Evolutionary conservation across 78 protist genomes (phyloP).

Genomic region (Monocercomonoides exilis): DNA sequence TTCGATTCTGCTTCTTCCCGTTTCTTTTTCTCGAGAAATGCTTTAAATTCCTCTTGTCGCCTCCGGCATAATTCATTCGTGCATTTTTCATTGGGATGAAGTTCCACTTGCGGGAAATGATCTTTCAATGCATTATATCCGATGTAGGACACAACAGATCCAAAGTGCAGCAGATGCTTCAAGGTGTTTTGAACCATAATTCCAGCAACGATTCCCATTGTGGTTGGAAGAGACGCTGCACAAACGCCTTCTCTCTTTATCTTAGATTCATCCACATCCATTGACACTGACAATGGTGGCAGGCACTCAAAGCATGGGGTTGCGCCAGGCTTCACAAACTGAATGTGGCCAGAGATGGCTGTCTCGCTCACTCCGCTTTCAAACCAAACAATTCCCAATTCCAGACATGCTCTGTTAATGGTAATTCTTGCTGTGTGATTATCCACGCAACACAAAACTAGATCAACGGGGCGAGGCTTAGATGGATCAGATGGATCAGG

Average conservation of each 20-base stretch:
- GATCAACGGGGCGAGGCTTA: slow-evolving; percentile 42
- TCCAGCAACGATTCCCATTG: slow-evolving; percentile 91
- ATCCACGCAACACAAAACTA: slow-evolving; percentile 90
- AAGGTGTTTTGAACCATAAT: slow-evolving; percentile 79
- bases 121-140: slow-evolving; percentile 70
- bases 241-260: slow-evolving; percentile 74
- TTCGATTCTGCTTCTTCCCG: too few relatives aligned
- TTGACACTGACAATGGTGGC: slow-evolving; percentile 89
- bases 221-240: slow-evolving; percentile 94
- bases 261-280: slow-evolving; percentile 63
- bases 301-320: slow-evolving; percentile 48
- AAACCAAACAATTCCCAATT: slow-evolving; percentile 67
- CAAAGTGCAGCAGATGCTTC: slow-evolving; percentile 74
- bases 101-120: slow-evolving; percentile 66
- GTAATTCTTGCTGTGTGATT: slow-evolving; percentile 80
- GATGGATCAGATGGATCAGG: not conserved
- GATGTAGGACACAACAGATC: slow-evolving; percentile 62
- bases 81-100: slow-evolving; percentile 76
- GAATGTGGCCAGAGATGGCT: slow-evolving; percentile 94
- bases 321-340: slow-evolving; percentile 57
- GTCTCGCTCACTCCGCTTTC: slow-evolving; percentile 93
- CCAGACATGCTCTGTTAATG: slow-evolving; percentile 64
- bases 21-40: not conserved
- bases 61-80: slow-evolving; percentile 34
- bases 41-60: not conserved